phyloP scores from a whole-genome alignment of 2,329 filamentous ascomycete species.

The Rugonectria rugulosa region DNA sequence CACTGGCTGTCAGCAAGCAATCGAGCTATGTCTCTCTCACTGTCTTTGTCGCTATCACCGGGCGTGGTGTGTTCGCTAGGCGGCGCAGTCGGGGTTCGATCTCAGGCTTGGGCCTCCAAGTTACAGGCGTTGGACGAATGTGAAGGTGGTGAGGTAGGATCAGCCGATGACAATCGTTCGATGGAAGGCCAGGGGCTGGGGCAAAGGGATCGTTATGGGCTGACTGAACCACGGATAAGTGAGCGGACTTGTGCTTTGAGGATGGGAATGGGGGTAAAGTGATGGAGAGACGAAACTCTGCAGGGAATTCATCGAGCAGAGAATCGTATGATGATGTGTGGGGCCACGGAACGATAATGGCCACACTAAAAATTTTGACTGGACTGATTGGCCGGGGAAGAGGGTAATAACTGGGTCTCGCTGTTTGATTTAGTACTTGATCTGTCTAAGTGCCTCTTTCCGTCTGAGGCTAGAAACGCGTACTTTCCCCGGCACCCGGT shows the following conservation, averaged over 20 bases:
- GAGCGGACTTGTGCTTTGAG: slow-evolving; percentile 21
- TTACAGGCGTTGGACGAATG: slow-evolving; percentile 12
- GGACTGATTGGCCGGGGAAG: no score
- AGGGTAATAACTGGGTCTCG: no score
- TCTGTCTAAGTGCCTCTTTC: no score
- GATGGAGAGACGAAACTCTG: slow-evolving; percentile 34
- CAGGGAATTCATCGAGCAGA: slow-evolving; percentile 38
- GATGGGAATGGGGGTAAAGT: slow-evolving; percentile 34
- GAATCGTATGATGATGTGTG: slow-evolving; percentile 42
- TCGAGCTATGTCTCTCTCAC: neutral
- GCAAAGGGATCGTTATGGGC: slow-evolving; percentile 34
- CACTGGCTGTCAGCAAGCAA: slow-evolving; percentile 5
- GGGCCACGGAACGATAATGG: no score
- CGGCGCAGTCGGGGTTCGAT: slow-evolving; percentile 18
- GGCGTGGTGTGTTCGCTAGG: slow-evolving; percentile 13
- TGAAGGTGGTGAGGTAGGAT: slow-evolving; percentile 24
- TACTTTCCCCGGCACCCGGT: no score
- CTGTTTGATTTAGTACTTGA: no score
- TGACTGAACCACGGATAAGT: slow-evolving; percentile 31
- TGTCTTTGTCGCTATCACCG: slow-evolving; percentile 1
- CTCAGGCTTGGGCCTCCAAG: slow-evolving; percentile 8
- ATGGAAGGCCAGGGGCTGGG: slow-evolving; percentile 31
- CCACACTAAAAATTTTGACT: no score
- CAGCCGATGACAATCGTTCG: slow-evolving; percentile 40
- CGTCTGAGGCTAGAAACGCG: no score